phyloP scores from a whole-genome alignment of 768 basidiomycete species.

The Cubamyces sp. region DNA sequence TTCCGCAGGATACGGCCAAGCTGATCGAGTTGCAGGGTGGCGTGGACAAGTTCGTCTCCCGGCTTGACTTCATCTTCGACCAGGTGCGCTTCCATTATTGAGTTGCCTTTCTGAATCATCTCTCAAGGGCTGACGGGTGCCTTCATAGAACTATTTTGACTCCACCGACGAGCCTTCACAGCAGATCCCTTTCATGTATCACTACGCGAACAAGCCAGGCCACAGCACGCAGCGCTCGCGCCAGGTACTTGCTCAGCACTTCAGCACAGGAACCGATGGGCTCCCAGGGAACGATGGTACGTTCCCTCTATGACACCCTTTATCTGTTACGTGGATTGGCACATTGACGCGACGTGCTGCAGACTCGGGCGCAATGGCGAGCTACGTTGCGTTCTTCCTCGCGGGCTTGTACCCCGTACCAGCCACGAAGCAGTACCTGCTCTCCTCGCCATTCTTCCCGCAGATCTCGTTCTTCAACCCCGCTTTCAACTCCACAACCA shows the following conservation, averaged over 20 bases:
- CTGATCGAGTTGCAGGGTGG: constrained; percentile 67
- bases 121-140: background rate
- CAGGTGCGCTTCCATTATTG: constrained; percentile 38
- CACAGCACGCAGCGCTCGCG: constrained; percentile 59
- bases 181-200: constrained; percentile 73
- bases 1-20: constrained; percentile 66
- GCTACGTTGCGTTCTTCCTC: constrained; percentile 61
- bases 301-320: constrained; percentile 11
- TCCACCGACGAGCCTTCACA: constrained; percentile 67
- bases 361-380: constrained; percentile 61
- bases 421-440: constrained; percentile 59
- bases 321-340: background rate
- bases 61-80: constrained; percentile 62
- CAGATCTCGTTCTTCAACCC: constrained; percentile 66
- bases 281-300: constrained; percentile 69
- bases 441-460: constrained; percentile 66
- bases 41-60: constrained; percentile 51
- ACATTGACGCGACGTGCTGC: background rate
- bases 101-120: background rate
- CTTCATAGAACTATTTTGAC: constrained; percentile 57
- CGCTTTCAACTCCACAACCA: constrained; percentile 57
- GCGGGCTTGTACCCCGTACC: constrained; percentile 66
- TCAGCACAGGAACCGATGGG: constrained; percentile 58
- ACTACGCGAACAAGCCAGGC: constrained; percentile 65
- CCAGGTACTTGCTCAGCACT: constrained; percentile 57